These are phyloP conservation scores for Pelargonium myrrhifolium DNA, from an alignment of 441 rosid genomes.

Conservation along the genomic window DNA sequence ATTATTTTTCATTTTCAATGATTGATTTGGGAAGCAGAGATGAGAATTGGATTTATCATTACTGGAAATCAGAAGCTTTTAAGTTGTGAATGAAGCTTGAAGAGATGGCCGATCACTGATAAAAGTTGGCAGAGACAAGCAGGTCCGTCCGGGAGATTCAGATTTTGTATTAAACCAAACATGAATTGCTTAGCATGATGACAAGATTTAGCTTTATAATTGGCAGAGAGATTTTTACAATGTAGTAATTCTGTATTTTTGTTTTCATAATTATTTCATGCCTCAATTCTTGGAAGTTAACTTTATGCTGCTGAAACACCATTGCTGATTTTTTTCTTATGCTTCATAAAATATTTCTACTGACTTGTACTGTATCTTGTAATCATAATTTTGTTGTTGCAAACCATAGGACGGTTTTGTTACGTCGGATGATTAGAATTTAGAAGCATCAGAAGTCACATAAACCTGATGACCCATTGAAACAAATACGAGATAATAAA, in stretches of 20 bases:
- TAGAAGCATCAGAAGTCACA: too few species aligned
- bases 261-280: background rate
- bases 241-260: background rate
- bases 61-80: conserved; percentile 1
- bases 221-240: background rate
- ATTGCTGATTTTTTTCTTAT: too few species aligned
- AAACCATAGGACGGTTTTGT: too few species aligned
- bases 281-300: background rate
- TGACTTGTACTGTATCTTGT: background rate
- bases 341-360: too few species aligned
- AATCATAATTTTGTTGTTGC: too few species aligned
- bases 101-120: background rate
- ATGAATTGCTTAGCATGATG: background rate
- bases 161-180: conserved; percentile 2
- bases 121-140: background rate
- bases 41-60: conserved; percentile 6
- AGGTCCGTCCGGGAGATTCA: background rate
- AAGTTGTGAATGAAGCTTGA: background rate
- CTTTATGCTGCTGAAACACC: background rate
- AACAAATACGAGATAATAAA: too few species aligned
- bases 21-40: background rate
- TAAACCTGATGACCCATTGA: too few species aligned
- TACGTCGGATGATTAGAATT: too few species aligned
- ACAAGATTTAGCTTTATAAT: background rate
- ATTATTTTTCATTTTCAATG: conserved; percentile 6